Conservation (phyloP, 768 basidiomycete genomes). For the Xanthoconium purpureum region DNA sequence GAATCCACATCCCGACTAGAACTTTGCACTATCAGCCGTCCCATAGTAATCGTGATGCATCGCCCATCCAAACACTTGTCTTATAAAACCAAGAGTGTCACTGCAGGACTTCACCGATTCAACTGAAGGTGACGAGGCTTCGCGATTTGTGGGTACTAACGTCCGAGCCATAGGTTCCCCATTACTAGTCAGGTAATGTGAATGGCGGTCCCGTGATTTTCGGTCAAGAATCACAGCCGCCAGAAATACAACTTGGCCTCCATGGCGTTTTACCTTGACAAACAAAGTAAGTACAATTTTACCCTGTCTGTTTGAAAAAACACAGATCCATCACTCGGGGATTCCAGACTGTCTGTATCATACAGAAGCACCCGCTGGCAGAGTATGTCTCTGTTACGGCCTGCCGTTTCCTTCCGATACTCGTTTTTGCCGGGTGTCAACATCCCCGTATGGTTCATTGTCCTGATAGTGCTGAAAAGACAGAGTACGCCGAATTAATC, state of each 20-base stretch:
- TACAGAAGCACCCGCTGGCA: slow-evolving; percentile 19
- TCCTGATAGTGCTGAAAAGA: slow-evolving; percentile 24
- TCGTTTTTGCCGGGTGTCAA: slow-evolving; percentile 28
- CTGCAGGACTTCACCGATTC: not conserved
- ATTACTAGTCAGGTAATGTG: slow-evolving; percentile 7
- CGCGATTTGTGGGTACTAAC: no score
- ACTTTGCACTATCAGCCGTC: not conserved
- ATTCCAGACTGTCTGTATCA: slow-evolving; percentile 40
- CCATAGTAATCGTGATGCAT: not conserved
- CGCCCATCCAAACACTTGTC: not conserved
- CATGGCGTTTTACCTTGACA: no score
- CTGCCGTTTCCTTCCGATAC: not conserved
- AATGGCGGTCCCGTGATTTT: not conserved
- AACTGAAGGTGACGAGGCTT: slow-evolving; percentile 25
- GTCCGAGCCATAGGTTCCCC: slow-evolving; percentile 5
- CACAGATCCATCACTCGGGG: slow-evolving; percentile 36
- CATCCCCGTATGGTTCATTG: slow-evolving; percentile 39
- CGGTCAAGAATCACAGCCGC: not conserved
- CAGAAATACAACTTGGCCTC: no score
- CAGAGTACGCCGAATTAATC: not conserved
- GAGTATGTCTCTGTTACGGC: slow-evolving; percentile 34
- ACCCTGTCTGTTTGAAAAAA: no score
- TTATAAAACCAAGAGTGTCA: not conserved
- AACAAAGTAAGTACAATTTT: no score
- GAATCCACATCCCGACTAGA: not conserved